Evolutionary conservation across 2,329 filamentous ascomycete species (phyloP).

Genomic region (Xylariaceae sp.): DNA sequence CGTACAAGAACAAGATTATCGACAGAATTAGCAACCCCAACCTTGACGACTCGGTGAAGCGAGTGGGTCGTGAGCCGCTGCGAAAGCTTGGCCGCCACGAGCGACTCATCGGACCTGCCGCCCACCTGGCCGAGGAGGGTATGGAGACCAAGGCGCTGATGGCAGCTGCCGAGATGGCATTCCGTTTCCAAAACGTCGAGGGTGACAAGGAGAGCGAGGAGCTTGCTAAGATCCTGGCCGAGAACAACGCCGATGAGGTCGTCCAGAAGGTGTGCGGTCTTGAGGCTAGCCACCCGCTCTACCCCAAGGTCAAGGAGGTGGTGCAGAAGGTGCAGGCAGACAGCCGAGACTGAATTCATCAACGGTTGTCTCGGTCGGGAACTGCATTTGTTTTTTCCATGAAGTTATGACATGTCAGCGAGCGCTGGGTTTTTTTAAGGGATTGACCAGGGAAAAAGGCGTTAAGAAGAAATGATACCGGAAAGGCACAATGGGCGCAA

Average conservation of each 20-base stretch:
- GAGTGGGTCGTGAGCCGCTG: constrained; percentile 91
- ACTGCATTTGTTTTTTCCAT: constrained; percentile 33
- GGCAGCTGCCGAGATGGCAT: constrained; percentile 85
- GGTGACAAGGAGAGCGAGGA: constrained; percentile 89
- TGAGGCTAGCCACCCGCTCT: constrained; percentile 77
- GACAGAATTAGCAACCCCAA: constrained; percentile 91
- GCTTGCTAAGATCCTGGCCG: constrained; percentile 84
- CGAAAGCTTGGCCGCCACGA: constrained; percentile 95
- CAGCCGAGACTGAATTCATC: constrained; percentile 51
- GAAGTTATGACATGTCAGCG: constrained; percentile 40
- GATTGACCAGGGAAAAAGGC: constrained; percentile 36
- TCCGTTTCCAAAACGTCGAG: constrained; percentile 94
- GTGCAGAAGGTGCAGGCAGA: constrained; percentile 85
- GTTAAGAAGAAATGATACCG: constrained; percentile 37
- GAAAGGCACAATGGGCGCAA: constrained; percentile 31
- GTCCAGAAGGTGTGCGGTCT: constrained; percentile 84
- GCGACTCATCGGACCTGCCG: constrained; percentile 91
- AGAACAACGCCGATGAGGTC: constrained; percentile 74
- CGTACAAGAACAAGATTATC: constrained; percentile 92
- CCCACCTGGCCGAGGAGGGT: constrained; percentile 83
- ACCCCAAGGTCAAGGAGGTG: constrained; percentile 73
- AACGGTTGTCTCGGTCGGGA: neutral
- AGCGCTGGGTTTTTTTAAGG: constrained; percentile 29
- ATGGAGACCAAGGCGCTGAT: constrained; percentile 77
- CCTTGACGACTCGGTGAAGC: constrained; percentile 90